Base-by-base conservation (phyloP, 306 rosid genomes). In the Prunus fruticosa region DNA sequence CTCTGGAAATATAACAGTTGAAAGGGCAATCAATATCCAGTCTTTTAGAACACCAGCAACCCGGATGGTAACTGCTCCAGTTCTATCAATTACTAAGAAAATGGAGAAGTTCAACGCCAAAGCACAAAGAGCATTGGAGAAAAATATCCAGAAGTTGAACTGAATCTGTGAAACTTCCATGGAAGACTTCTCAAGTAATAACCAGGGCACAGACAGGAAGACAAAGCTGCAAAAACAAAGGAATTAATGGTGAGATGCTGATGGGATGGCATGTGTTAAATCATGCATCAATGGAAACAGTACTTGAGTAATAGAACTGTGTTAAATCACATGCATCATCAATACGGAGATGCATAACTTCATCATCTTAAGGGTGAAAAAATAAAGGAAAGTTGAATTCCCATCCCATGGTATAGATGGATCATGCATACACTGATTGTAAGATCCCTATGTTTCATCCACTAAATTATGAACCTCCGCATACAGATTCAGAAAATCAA, bases 1-100 rank as follows among this genome's bases (percentile, higher is more conserved):
- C 84, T 94, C 98, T 1, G 98, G 98, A 86, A 94, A 93, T 85
- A 93, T 85, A 62, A 91, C 90, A 15, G 98, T 91, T 61, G 98
- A 93, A 66, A 93, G 98, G 79, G 97, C 98, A 84, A 93, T 93
- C 65, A 91, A 80, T 61, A 93, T 91, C 98, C 98, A 93, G 88
- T 93, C 98, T 75, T 93, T 93, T 56, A 93, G 86, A 83, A 93
- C 98, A 27, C 98, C 98, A 28, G 98, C 97, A 54, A 93, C 98
- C 52, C 98, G 90, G 71, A 91, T 82, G 65, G 98, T 93, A 66
- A 93, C 96, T 23, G 98, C 98, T 81, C 98, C 98, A 15, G 97
- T 94, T 94, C 96, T 86, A 66, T 97, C 98, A 57, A 94, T 94
- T 63, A 86, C 98, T 74, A 94, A 80, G 90, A 94, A 94, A 73